Evolutionary conservation across 495 filamentous ascomycete species (phyloP).

Genomic region (Penicillium pancosmium): DNA sequence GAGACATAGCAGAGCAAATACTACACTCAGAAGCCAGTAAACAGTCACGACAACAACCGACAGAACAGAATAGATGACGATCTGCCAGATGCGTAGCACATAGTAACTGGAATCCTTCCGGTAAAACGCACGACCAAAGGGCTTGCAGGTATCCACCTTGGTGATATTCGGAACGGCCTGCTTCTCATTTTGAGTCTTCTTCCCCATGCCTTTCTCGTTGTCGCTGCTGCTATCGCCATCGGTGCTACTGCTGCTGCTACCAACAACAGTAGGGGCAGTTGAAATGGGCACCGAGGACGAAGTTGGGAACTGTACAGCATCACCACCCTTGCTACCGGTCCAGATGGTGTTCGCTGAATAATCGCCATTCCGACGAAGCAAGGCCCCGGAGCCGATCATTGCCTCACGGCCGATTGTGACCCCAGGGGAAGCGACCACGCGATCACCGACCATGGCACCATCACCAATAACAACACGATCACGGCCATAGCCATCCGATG

Average conservation of each 20-base stretch:
- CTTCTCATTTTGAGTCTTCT: conserved; percentile 14
- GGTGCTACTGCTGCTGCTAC: conserved; percentile 13
- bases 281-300: conserved; percentile 14
- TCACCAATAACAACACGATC: conserved; percentile 40
- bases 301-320: conserved; percentile 40
- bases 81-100: conserved; percentile 39
- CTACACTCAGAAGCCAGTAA: conserved; percentile 42
- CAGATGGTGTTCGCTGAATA: conserved; percentile 44
- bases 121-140: conserved; percentile 52
- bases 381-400: conserved; percentile 47
- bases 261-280: conserved; percentile 15
- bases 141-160: conserved; percentile 20
- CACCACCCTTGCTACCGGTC: conserved; percentile 46
- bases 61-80: conserved; percentile 43
- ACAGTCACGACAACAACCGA: conserved; percentile 34
- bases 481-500: conserved; percentile 45
- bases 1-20: conserved; percentile 31
- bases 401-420: conserved; percentile 37
- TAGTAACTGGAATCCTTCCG: conserved; percentile 38
- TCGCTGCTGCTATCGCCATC: conserved; percentile 10
- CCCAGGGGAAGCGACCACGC: conserved; percentile 44
- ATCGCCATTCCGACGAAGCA: conserved; percentile 38
- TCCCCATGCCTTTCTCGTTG: conserved; percentile 6
- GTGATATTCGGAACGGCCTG: not conserved
- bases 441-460: conserved; percentile 50